Percentiles rank a stretch among this genome's conserved stretches.
Conservation (phyloP, 768 basidiomycete genomes). For the Phaeotremella fagi region DNA sequence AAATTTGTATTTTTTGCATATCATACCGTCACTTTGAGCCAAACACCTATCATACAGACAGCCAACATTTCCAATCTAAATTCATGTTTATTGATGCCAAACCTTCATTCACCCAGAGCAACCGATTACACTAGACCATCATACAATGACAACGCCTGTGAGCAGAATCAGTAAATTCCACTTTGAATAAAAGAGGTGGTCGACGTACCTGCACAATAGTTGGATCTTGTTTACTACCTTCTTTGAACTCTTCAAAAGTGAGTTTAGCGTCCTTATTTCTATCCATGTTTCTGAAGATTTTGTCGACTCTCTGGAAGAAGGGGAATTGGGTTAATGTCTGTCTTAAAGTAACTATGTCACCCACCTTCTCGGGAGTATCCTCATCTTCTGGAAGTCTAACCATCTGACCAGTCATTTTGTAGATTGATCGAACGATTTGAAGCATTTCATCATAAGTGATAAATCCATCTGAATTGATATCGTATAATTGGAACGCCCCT, state of each 20-base stretch:
- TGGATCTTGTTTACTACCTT: constrained; percentile 97
- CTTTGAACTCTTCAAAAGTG: constrained; percentile 95
- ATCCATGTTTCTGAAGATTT: constrained; percentile 98
- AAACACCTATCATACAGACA: no score
- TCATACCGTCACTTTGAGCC: no score
- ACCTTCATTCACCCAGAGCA: background rate
- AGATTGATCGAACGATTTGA: constrained; percentile 93
- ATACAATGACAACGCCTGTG: constrained; percentile 84
- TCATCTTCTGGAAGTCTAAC: constrained; percentile 97
- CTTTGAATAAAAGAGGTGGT: background rate
- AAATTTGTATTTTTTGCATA: no score
- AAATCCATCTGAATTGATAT: constrained; percentile 95
- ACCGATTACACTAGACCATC: constrained; percentile 67
- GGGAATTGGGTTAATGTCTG: background rate
- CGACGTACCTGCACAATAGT: constrained; percentile 87
- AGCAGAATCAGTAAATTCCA: background rate
- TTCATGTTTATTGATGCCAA: no score
- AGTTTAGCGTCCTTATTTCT: constrained; percentile 86
- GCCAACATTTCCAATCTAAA: no score
- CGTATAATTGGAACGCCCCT: constrained; percentile 99
- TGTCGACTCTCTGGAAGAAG: constrained; percentile 79
- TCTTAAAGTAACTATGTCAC: background rate
- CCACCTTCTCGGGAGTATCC: constrained; percentile 98
- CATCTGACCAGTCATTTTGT: constrained; percentile 99
- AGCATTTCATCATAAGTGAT: constrained; percentile 99